phyloP scores from a whole-genome alignment of 768 basidiomycete genomes.

The Termitomyces sp. region DNA sequence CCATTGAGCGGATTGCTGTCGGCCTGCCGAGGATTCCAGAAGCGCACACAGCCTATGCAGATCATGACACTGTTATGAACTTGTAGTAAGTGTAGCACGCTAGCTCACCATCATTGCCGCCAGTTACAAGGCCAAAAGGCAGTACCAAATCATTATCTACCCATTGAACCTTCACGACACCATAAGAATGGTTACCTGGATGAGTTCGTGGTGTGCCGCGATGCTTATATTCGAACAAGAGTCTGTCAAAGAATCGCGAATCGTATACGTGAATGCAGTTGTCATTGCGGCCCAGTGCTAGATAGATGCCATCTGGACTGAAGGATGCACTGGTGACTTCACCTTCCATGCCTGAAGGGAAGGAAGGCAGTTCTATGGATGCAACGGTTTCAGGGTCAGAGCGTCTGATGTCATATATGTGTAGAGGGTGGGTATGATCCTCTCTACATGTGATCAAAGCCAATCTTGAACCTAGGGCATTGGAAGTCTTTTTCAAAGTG shows the following conservation, averaged over 20 bases:
- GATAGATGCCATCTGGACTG: slow-evolving; percentile 56
- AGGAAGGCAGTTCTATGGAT: slow-evolving; percentile 29
- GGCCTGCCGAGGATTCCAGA: slow-evolving; percentile 57
- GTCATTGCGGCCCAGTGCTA: slow-evolving; percentile 57
- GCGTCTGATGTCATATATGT: slow-evolving; percentile 47
- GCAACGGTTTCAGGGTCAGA: slow-evolving; percentile 20
- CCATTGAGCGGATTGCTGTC: slow-evolving; percentile 36
- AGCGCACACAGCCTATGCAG: slow-evolving; percentile 55
- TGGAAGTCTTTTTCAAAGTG: not conserved
- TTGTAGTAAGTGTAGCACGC: not conserved
- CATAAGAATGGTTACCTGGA: slow-evolving; percentile 32
- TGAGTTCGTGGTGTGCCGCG: slow-evolving; percentile 24
- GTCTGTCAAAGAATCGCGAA: slow-evolving; percentile 41
- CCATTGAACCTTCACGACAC: slow-evolving; percentile 52
- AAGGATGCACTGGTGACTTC: slow-evolving; percentile 48
- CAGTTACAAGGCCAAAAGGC: slow-evolving; percentile 47
- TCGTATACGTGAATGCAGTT: slow-evolving; percentile 62
- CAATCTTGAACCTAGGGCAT: slow-evolving; percentile 22
- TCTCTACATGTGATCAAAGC: slow-evolving; percentile 28
- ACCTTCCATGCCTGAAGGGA: slow-evolving; percentile 22
- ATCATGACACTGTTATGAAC: slow-evolving; percentile 1
- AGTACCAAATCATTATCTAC: slow-evolving; percentile 31
- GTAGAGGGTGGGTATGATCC: slow-evolving; percentile 29
- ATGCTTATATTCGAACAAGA: slow-evolving; percentile 47
- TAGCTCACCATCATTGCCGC: slow-evolving; percentile 57